phyloP scores from a whole-genome alignment of 2,329 filamentous ascomycete genomes.

The Elsinoe ampelina region DNA sequence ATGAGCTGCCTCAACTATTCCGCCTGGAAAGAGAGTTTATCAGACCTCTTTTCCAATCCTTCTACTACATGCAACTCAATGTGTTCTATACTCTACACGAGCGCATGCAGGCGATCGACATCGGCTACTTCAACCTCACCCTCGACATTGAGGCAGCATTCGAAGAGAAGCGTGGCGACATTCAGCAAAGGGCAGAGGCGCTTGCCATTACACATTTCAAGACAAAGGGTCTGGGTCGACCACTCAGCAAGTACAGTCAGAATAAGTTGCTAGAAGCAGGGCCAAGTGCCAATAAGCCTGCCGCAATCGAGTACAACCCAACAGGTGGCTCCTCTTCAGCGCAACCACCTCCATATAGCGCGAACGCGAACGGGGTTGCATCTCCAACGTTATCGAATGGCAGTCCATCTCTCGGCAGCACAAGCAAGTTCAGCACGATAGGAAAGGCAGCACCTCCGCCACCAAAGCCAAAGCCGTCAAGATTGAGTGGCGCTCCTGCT shows the following conservation, averaged over 20 bases:
- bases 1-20: conserved; percentile 89
- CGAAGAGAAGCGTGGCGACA: conserved; percentile 75
- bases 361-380: conserved; percentile 17
- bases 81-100: conserved; percentile 98
- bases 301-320: conserved; percentile 10
- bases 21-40: conserved; percentile 87
- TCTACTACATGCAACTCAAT: conserved; percentile 99
- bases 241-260: conserved; percentile 27
- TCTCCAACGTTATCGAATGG: conserved; percentile 16
- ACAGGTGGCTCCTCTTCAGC: conserved; percentile 1
- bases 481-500: conserved; percentile 54
- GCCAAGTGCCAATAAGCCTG: conserved; percentile 5
- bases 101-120: conserved; percentile 94
- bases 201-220: conserved; percentile 86
- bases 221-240: conserved; percentile 48
- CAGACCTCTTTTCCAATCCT: conserved; percentile 91
- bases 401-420: conserved; percentile 16
- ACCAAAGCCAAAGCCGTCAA: conserved; percentile 56
- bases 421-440: conserved; percentile 38
- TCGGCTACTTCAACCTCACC: conserved; percentile 92
- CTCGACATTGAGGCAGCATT: conserved; percentile 89
- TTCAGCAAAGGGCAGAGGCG: conserved; percentile 74
- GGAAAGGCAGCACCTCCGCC: conserved; percentile 42
- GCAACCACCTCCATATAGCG: conserved; percentile 32
- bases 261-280: conserved; percentile 20